These are phyloP conservation scores for Artemisia tridentata DNA, from an alignment of 129 eudicot genomes.

Conservation along the genomic window DNA sequence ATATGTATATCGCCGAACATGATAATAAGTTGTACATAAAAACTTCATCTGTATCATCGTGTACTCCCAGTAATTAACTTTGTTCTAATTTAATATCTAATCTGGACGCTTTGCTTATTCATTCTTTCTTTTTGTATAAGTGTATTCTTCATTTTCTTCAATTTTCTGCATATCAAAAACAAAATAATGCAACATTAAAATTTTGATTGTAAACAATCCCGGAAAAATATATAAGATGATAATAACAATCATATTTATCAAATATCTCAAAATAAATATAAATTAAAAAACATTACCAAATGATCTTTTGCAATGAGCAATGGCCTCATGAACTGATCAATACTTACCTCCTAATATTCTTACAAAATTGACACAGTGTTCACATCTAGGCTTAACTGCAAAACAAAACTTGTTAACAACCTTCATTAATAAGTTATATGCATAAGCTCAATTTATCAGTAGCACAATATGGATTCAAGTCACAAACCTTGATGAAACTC, in stretches of 20 bases:
- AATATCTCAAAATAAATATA: not conserved
- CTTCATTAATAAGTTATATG: no score
- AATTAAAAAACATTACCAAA: constrained; percentile 13
- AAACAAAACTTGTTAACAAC: no score
- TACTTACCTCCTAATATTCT: no score
- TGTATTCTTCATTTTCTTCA: not conserved
- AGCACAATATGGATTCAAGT: no score
- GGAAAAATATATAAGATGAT: not conserved
- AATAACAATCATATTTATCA: not conserved
- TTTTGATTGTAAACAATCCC: not conserved
- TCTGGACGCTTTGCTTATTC: not conserved
- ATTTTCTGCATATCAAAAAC: constrained; percentile 23
- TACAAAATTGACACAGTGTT: no score
- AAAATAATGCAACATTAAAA: not conserved
- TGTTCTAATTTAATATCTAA: not conserved
- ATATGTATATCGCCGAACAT: constrained; percentile 3
- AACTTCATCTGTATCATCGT: constrained; percentile 1
- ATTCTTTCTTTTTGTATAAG: constrained; percentile 9
- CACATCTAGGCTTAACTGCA: no score
- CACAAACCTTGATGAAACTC: no score
- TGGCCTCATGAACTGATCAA: constrained; percentile 34
- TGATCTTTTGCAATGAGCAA: constrained; percentile 41
- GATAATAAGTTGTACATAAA: not conserved
- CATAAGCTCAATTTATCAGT: no score
- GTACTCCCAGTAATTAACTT: not conserved